phyloP scores from a whole-genome alignment of 495 filamentous ascomycete species.

The Penicillium cosmopolitanum region DNA sequence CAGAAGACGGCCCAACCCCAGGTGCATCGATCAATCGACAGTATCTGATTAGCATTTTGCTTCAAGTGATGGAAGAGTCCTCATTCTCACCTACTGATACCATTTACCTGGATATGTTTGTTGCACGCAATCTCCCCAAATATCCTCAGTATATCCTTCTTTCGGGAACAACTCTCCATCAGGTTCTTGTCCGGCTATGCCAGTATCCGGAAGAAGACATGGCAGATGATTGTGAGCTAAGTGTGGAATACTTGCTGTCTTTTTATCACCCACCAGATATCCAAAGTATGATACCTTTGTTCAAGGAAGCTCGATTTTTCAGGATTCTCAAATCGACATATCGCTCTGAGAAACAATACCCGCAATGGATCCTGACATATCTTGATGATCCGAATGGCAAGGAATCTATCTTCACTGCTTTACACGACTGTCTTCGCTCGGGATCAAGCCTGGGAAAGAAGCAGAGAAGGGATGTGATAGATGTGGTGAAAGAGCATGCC shows the following conservation, averaged over 20 bases:
- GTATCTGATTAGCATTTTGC: slow-evolving; percentile 83
- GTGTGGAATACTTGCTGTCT: slow-evolving; percentile 91
- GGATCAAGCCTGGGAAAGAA: slow-evolving; percentile 69
- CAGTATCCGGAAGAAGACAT: slow-evolving; percentile 78
- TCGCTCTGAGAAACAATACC: slow-evolving; percentile 76
- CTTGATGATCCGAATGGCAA: slow-evolving; percentile 83
- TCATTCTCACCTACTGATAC: slow-evolving; percentile 79
- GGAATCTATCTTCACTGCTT: slow-evolving; percentile 73
- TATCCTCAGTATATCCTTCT: slow-evolving; percentile 95
- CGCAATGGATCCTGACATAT: slow-evolving; percentile 76
- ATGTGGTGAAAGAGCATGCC: slow-evolving; percentile 70
- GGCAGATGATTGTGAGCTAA: slow-evolving; percentile 92
- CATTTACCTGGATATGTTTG: slow-evolving; percentile 97
- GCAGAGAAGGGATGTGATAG: slow-evolving; percentile 74
- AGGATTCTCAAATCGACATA: slow-evolving; percentile 93
- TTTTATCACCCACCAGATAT: slow-evolving; percentile 89
- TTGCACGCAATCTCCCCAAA: slow-evolving; percentile 93
- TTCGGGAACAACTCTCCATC: slow-evolving; percentile 80
- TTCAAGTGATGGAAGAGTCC: slow-evolving; percentile 79
- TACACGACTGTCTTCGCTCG: slow-evolving; percentile 79
- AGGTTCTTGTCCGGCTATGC: slow-evolving; percentile 81
- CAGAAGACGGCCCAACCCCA: slow-evolving; percentile 34
- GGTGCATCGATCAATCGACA: slow-evolving; percentile 83
- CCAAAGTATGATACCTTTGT: slow-evolving; percentile 70
- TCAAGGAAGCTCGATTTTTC: slow-evolving; percentile 83